Evolutionary conservation across 2,329 filamentous ascomycete genomes (phyloP), one percentile per base, ranked within the genome.

Genomic region (Calcarisporium arbuscula): DNA sequence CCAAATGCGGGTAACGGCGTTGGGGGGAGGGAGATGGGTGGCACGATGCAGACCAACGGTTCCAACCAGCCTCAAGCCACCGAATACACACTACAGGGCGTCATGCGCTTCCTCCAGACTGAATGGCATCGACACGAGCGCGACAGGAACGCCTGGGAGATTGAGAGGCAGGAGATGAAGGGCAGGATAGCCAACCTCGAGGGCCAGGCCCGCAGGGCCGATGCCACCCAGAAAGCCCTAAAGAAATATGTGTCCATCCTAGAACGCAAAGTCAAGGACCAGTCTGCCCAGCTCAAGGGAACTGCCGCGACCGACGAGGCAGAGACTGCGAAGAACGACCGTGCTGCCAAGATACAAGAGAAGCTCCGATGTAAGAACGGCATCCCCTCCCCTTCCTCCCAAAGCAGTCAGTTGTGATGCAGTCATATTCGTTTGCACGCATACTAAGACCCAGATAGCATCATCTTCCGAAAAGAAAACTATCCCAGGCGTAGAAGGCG

Each of bases 71-170:
- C 72, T 27, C 70, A 70, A 49, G 72, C 72, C 42, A 79, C 74
- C 42, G 74, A 78, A 48, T 79, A 79, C 48, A 79, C 74, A 6
- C 58, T 79, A 23, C 74, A 79, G 60, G 74, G 92, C 56, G 92
- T 98, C 23, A 98, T 98, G 92, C 89, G 92, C 62, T 98, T 98
- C 60, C 78, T 98, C 25, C 92, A 98, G 66, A 92, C 92, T 30
- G 90, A 98, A 75, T 98, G 92, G 92, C 92, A 98, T 64, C 83
- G 87, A 48, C 90, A 98, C 61, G 92, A 98, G 65, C 85, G 92
- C 63, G 92, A 95, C 57, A 80, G 92, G 51, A 98, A 98, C 64
- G 82, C 88, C 23, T 98, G 92, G 92, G 92, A 98, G 62, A 98
- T 98, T 57, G 92, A 98, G 64, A 82, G 88, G 56, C 92, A 94